Percentiles rank a stretch among this genome's conserved stretches.
Conservation (phyloP, 352 stramenopile genomes). For the Phytophthora sojae region DNA sequence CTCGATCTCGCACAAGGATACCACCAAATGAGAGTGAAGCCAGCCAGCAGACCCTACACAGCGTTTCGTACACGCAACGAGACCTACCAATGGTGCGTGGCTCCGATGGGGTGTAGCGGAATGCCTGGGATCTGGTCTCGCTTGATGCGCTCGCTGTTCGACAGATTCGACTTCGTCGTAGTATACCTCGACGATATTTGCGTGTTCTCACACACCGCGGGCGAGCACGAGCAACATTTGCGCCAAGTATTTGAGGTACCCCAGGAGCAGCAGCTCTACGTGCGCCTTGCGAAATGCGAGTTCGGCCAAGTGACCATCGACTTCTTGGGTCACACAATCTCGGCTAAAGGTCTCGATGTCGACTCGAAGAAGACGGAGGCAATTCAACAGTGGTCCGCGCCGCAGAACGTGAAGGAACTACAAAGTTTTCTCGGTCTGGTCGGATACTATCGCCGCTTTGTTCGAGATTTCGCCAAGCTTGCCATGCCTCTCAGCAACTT, state of each 20-base stretch:
- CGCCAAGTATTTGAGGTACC: neutral
- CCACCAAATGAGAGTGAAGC: neutral
- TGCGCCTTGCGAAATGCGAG: neutral
- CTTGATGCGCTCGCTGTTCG: neutral
- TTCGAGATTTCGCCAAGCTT: neutral
- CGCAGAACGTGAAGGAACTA: neutral
- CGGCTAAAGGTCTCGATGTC: neutral
- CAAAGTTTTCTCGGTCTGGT: neutral
- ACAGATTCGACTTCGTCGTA: neutral
- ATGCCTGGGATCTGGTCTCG: neutral
- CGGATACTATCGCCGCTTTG: neutral
- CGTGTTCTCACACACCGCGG: neutral
- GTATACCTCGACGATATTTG: neutral
- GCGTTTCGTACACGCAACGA: neutral
- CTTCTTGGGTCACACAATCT: neutral
- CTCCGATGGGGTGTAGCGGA: neutral
- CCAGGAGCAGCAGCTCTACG: neutral
- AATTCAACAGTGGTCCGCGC: neutral
- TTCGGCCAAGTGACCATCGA: neutral
- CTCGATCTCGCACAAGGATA: neutral
- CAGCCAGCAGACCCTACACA: neutral
- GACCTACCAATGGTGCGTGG: neutral
- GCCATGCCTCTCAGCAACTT: neutral
- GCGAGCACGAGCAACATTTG: neutral
- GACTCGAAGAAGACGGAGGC: neutral